These are phyloP conservation scores for Lithospermum erythrorhizon DNA, from an alignment of 257 asterid genomes.

Conservation along the genomic window DNA sequence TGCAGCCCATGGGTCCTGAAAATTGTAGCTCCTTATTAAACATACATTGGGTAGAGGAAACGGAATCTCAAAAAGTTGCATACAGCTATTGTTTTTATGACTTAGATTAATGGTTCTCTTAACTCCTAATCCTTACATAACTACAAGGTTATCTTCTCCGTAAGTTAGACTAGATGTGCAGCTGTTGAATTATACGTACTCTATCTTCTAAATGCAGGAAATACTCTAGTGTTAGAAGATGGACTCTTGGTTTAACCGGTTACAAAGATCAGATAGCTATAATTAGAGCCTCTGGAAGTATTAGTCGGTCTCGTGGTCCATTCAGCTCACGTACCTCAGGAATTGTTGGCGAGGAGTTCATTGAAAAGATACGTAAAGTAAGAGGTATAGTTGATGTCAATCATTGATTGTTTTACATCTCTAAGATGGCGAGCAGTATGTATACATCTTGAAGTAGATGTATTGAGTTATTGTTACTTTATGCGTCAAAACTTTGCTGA, in stretches of 20 bases:
- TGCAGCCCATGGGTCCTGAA: neutral
- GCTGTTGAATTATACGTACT: neutral
- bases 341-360: slow-evolving; percentile 72
- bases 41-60: neutral
- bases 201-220: slow-evolving; percentile 36
- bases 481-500: no score
- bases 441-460: neutral
- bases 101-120: neutral
- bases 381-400: slow-evolving; percentile 44
- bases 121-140: neutral
- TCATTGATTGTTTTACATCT: neutral
- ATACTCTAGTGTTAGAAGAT: slow-evolving; percentile 60
- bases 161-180: neutral
- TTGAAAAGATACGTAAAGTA: slow-evolving; percentile 73
- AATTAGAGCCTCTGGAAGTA: slow-evolving; percentile 95
- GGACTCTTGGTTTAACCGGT: slow-evolving; percentile 90
- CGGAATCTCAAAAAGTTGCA: neutral
- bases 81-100: neutral
- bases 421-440: neutral
- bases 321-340: slow-evolving; percentile 65
- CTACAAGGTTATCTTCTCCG: neutral
- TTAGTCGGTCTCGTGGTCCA: slow-evolving; percentile 64
- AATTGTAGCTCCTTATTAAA: neutral
- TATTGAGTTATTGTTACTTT: no score
- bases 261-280: slow-evolving; percentile 62